Conservation (phyloP, 495 filamentous ascomycete genomes). For the Mytilinidion resinicola region DNA sequence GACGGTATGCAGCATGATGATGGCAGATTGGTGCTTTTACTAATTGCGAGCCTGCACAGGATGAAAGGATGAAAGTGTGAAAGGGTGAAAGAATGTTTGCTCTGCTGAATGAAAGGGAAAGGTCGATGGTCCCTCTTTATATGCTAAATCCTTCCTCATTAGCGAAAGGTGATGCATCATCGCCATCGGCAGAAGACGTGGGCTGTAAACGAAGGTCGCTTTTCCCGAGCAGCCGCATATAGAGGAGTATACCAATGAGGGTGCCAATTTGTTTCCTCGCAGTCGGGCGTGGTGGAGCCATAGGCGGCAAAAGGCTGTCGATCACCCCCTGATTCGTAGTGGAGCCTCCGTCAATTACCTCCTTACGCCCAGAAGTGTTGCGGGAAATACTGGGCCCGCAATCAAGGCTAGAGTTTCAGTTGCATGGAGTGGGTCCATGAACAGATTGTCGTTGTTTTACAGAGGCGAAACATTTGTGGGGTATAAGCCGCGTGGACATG, state of each 20-base stretch:
- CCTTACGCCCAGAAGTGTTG: not conserved
- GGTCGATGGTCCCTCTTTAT: not conserved
- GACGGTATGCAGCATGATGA: not conserved
- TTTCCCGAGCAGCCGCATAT: not conserved
- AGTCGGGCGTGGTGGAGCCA: not conserved
- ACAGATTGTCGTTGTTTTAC: too few species aligned
- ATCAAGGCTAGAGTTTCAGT: not conserved
- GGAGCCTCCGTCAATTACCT: not conserved
- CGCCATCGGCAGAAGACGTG: not conserved
- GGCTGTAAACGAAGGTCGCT: not conserved
- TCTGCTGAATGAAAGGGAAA: not conserved
- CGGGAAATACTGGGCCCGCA: not conserved
- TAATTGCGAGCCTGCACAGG: not conserved
- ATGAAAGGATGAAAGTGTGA: not conserved
- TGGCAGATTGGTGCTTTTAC: not conserved
- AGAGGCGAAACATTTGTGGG: too few species aligned
- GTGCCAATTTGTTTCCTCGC: not conserved
- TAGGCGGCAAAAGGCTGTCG: not conserved
- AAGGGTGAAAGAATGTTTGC: not conserved
- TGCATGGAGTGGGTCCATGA: not conserved
- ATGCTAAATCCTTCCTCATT: not conserved
- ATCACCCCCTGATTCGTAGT: not conserved
- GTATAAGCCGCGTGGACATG: too few species aligned
- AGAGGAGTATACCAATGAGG: not conserved
- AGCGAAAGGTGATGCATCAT: not conserved